A percentile compares a stretch with the other conserved stretches of the same genome.
Conservation (phyloP, 2,329 filamentous ascomycete species). For the Didymella pomorum region DNA sequence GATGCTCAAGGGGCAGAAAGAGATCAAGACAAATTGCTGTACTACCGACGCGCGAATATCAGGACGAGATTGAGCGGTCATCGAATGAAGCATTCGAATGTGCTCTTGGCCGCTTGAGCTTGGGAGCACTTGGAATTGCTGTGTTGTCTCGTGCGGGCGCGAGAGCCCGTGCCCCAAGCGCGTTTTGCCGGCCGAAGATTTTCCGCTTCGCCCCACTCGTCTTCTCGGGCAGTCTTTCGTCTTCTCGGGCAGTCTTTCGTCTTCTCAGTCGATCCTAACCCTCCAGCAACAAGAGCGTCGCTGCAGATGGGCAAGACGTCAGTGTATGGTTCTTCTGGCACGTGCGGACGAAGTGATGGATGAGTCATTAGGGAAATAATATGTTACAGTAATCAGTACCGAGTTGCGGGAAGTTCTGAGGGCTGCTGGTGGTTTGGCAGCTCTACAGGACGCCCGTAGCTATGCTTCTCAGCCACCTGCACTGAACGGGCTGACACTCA, state of each 20-base stretch:
- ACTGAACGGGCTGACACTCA: not conserved
- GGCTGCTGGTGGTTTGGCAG: not conserved
- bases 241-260: too few relatives aligned
- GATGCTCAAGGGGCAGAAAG: too few relatives aligned
- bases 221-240: too few relatives aligned
- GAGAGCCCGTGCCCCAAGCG: not conserved
- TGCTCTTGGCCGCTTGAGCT: slow-evolving; percentile 1
- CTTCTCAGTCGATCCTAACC: not conserved
- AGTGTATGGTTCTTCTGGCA: not conserved
- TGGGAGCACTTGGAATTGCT: not conserved
- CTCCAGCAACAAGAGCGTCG: not conserved
- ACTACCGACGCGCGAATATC: not conserved
- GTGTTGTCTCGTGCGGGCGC: not conserved
- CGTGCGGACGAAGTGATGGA: not conserved
- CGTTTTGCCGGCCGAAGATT: not conserved
- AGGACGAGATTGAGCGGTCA: too few relatives aligned
- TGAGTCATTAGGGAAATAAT: too few relatives aligned
- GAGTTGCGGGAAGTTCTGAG: not conserved
- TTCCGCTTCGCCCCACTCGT: not conserved
- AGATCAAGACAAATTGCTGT: too few relatives aligned
- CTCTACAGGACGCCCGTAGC: not conserved
- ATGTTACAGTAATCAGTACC: not conserved
- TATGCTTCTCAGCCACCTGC: not conserved
- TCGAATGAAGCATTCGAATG: not conserved
- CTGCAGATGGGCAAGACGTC: not conserved